A percentile compares a stretch with the other conserved stretches of the same genome.
phyloP scores from a whole-genome alignment of 2,329 filamentous ascomycete species.

The Huntiella savannae region DNA sequence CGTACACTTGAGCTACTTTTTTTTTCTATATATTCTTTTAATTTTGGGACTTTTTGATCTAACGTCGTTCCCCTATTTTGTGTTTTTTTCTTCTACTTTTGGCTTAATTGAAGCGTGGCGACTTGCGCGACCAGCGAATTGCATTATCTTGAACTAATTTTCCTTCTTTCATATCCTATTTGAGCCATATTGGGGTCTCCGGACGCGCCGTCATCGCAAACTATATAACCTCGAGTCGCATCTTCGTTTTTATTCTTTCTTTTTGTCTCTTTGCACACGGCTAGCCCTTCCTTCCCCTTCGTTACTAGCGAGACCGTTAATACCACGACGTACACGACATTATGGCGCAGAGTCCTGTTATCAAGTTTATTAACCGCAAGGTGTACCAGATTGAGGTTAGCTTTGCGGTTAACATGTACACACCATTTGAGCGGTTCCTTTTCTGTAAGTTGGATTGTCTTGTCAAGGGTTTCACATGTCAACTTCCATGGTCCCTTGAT shows the following conservation, averaged over 20 bases:
- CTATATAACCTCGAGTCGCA: background rate
- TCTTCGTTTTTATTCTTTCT: background rate
- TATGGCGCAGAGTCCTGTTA: constrained; percentile 11
- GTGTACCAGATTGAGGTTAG: constrained; percentile 98
- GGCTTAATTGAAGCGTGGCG: background rate
- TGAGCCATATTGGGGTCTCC: too few relatives aligned
- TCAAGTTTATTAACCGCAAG: constrained; percentile 70
- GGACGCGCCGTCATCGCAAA: too few relatives aligned
- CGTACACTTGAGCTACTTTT: too few relatives aligned
- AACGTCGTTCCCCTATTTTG: background rate
- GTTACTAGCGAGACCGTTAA: background rate
- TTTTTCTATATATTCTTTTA: too few relatives aligned
- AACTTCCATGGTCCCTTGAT: background rate
- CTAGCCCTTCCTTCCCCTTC: background rate
- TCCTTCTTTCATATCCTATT: too few relatives aligned
- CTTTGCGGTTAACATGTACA: constrained; percentile 92
- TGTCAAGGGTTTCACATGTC: constrained; percentile 3
- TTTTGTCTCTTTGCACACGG: background rate
- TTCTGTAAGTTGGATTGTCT: constrained; percentile 50
- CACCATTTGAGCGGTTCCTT: constrained; percentile 85
- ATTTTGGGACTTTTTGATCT: too few relatives aligned
- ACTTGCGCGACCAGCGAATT: too few relatives aligned
- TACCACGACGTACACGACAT: background rate
- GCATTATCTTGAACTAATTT: too few relatives aligned
- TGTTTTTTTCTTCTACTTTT: background rate